These are phyloP conservation scores for Nitzschia inconspicua DNA, from an alignment of 108 stramenopile species.

Conservation along the genomic window DNA sequence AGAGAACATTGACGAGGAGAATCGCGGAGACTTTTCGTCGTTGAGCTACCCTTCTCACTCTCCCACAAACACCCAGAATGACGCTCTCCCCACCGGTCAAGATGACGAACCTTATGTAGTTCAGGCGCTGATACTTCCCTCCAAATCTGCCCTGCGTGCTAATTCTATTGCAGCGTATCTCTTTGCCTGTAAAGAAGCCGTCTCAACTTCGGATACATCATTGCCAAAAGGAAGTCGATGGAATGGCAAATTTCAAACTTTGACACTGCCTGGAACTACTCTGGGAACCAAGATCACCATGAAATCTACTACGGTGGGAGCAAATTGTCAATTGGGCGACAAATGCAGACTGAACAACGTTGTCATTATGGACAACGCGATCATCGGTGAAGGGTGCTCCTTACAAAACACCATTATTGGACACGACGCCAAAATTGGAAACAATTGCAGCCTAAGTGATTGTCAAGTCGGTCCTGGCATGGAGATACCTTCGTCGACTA, in stretches of 20 bases:
- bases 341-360: conserved; percentile 81
- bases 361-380: conserved; percentile 72
- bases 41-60: no score
- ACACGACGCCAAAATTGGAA: conserved; percentile 55
- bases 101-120: conserved; percentile 45
- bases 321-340: conserved; percentile 46
- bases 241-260: conserved; percentile 62
- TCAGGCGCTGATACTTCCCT: conserved; percentile 49
- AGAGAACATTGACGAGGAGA: conserved; percentile 15
- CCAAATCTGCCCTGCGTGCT: conserved; percentile 52
- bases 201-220: conserved; percentile 25
- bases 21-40: background rate
- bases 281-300: conserved; percentile 72
- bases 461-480: conserved; percentile 72
- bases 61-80: conserved; percentile 6
- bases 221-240: conserved; percentile 24
- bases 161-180: conserved; percentile 65
- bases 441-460: conserved; percentile 83
- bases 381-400: conserved; percentile 65
- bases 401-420: conserved; percentile 80
- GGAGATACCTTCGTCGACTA: conserved; percentile 51
- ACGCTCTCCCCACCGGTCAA: conserved; percentile 14
- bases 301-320: conserved; percentile 71
- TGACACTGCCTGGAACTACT: conserved; percentile 44
- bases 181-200: conserved; percentile 70